These are phyloP conservation scores for Calocera viscosa DNA, from an alignment of 768 basidiomycete genomes.

Conservation along the genomic window DNA sequence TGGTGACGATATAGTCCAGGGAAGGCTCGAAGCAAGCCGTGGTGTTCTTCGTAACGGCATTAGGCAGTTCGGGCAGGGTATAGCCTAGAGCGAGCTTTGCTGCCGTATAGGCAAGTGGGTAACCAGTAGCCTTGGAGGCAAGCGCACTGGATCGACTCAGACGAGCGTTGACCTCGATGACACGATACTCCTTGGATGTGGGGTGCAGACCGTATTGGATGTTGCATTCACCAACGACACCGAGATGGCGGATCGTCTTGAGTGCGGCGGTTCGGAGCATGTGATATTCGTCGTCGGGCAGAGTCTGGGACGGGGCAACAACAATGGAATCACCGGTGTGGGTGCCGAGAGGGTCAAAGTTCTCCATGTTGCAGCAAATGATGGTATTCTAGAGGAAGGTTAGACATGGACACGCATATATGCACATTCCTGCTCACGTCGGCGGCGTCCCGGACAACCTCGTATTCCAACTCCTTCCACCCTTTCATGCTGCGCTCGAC, in stretches of 20 bases:
- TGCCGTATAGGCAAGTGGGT: constrained; percentile 96
- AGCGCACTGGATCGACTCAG: constrained; percentile 48
- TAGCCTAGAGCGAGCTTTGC: constrained; percentile 97
- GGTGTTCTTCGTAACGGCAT: constrained; percentile 97
- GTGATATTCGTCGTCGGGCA: constrained; percentile 97
- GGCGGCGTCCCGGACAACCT: constrained; percentile 94
- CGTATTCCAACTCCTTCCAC: constrained; percentile 99
- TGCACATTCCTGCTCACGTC: constrained; percentile 48
- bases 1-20: constrained; percentile 97
- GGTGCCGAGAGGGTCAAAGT: constrained; percentile 97
- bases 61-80: constrained; percentile 93
- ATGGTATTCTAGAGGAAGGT: constrained; percentile 61
- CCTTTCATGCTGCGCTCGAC: constrained; percentile 98
- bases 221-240: constrained; percentile 89
- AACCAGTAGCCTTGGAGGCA: constrained; percentile 97
- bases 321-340: constrained; percentile 99
- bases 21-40: constrained; percentile 99
- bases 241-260: constrained; percentile 84
- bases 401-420: constrained; percentile 15
- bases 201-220: constrained; percentile 98
- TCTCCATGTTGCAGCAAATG: constrained; percentile 99
- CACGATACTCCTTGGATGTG: constrained; percentile 82
- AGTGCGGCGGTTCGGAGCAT: constrained; percentile 97
- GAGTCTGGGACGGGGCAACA: constrained; percentile 93
- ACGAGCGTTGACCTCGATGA: constrained; percentile 95